phyloP scores from a whole-genome alignment of 768 basidiomycete species.

The Tricholoma bakamatsutake region DNA sequence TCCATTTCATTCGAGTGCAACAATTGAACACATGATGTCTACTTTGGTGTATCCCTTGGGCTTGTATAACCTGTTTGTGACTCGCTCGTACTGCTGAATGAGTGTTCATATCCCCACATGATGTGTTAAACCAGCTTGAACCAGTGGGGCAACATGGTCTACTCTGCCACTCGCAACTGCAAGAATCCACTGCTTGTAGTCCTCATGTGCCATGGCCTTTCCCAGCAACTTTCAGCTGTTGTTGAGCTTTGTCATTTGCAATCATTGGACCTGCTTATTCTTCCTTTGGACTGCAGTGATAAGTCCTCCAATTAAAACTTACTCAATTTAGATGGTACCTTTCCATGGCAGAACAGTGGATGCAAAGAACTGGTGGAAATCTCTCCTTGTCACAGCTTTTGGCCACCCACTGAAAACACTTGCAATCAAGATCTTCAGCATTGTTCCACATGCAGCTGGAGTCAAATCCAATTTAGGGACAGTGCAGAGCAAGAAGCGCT shows the following conservation, averaged over 20 bases:
- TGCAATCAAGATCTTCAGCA: too few species aligned
- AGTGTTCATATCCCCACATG: conserved; percentile 2
- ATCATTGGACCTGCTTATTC: not conserved
- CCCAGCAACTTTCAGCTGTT: conserved; percentile 1
- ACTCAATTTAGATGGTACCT: too few species aligned
- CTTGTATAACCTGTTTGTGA: conserved; percentile 11
- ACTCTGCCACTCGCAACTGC: conserved; percentile 11
- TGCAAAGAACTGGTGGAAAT: too few species aligned
- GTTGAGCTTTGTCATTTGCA: conserved; percentile 7
- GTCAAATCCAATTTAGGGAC: too few species aligned
- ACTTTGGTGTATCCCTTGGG: conserved; percentile 12
- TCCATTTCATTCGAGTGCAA: too few species aligned
- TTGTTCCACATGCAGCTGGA: too few species aligned
- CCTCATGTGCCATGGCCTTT: not conserved
- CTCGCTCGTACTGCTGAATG: too few species aligned
- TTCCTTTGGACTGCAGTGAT: not conserved
- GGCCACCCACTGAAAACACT: too few species aligned
- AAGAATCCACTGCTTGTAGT: conserved; percentile 12
- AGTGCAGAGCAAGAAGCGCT: too few species aligned
- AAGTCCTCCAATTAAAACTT: conserved; percentile 8
- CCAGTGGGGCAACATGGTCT: conserved; percentile 8
- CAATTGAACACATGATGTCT: conserved; percentile 11
- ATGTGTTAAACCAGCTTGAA: conserved; percentile 8
- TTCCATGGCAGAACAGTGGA: too few species aligned
- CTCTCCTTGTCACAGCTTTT: too few species aligned